Base-by-base conservation (phyloP, 805 yeast genomes). In the Ogataea allantospora region DNA sequence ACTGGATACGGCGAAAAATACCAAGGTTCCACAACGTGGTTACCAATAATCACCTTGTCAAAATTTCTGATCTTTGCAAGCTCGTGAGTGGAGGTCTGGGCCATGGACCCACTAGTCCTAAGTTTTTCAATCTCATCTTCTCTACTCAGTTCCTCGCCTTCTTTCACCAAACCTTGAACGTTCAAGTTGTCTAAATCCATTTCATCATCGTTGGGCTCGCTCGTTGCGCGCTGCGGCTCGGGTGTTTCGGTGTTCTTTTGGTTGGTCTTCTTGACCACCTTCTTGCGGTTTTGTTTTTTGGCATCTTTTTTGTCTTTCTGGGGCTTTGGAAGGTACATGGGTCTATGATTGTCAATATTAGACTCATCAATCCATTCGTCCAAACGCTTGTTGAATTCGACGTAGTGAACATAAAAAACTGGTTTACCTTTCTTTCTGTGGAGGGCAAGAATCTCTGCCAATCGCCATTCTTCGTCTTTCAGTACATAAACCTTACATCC, bases 1-100 rank as follows among this genome's bases (percentile, higher is more conserved):
- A 88, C 72, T 0, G 99, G 99, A 60, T 93, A 93, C 1, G 99
- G 98, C 2, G 96, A 85, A 55, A 93, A 93, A 63, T 93, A 93
- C 99, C 99, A 93, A 2, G 99, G 99, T 60, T 93, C 99, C 36
- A 93, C 88, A 50, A 85, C 84, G 60, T 80, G 88, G 46, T 83
- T 83, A 1, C 99, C 99, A 65, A 93, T 78, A 3, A 87, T 82
- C 5, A 93, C 77, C 38, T 77, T 73, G 31, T 76, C 70, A 46
- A 93, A 70, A 57, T 93, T 93, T 50, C 98, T 75, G 31, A 93
- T 96, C 39, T 93, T 73, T 0, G 98, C 88, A 16, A 91, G 85
- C 55, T 91, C 98, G 40, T 80, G 74, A 44, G 82, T 83, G 43
- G 75, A 71, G 51, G 73, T 75, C 63, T 93, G 99, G 8, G 93